Evolutionary conservation across 805 yeast genomes (phyloP).

Genomic region (Candida ovalis): DNA sequence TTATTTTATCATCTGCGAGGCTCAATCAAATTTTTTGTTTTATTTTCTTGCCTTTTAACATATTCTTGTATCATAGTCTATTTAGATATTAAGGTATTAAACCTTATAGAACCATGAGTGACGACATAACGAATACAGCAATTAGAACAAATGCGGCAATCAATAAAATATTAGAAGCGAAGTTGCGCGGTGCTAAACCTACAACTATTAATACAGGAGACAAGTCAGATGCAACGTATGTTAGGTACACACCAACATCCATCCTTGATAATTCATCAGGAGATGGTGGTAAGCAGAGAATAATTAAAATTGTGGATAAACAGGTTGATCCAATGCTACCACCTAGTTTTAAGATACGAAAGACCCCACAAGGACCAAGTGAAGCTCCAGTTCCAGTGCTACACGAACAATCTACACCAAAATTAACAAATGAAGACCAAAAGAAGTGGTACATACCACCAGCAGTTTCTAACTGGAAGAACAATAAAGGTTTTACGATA

Average conservation of each 20-base stretch:
- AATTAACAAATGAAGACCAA: conserved; percentile 67
- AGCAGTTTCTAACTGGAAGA: conserved; percentile 92
- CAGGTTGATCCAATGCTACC: conserved; percentile 86
- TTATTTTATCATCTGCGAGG: too few species aligned
- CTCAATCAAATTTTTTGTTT: neutral
- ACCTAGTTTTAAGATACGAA: conserved; percentile 66
- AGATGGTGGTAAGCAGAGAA: conserved; percentile 35
- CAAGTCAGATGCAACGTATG: conserved; percentile 35
- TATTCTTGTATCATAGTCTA: neutral
- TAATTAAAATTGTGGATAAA: conserved; percentile 62
- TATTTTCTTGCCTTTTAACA: neutral
- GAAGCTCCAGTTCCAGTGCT: conserved; percentile 62
- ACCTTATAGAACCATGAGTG: conserved; percentile 10
- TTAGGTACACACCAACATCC: conserved; percentile 41
- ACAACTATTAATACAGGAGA: conserved; percentile 10
- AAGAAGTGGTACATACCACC: conserved; percentile 86
- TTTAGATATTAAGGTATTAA: too few species aligned
- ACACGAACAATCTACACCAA: conserved; percentile 50
- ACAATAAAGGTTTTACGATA: conserved; percentile 84
- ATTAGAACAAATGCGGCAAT: conserved; percentile 56
- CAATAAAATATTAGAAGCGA: conserved; percentile 44
- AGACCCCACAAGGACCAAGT: conserved; percentile 65
- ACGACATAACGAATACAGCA: conserved; percentile 35
- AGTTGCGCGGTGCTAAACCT: conserved; percentile 33
- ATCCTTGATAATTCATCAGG: conserved; percentile 24